Conservation (phyloP, 805 yeast species). For the Blastobotrys peoriensis region DNA sequence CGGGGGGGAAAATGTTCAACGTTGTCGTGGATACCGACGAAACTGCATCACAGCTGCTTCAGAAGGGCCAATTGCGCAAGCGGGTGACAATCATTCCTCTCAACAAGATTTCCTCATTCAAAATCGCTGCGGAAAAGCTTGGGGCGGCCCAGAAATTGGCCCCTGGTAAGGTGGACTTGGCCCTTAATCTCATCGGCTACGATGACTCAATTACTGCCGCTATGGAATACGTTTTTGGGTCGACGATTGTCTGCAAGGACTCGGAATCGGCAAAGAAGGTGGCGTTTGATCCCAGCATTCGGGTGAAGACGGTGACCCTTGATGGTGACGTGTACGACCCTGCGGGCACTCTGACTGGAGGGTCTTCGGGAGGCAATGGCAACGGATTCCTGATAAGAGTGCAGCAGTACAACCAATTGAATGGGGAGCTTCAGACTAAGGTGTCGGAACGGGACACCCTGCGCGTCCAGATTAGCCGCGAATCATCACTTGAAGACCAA, state of each 20-base stretch:
- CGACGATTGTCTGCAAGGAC: conserved; percentile 80
- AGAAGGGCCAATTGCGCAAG: conserved; percentile 67
- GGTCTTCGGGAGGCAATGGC: conserved; percentile 56
- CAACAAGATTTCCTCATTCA: conserved; percentile 68
- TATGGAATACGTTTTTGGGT: conserved; percentile 88
- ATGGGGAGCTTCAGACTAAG: conserved; percentile 35
- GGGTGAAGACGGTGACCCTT: conserved; percentile 77
- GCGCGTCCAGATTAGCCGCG: conserved; percentile 36
- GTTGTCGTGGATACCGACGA: conserved; percentile 85
- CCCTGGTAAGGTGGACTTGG: conserved; percentile 85
- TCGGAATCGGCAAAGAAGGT: conserved; percentile 82
- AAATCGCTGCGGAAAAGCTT: conserved; percentile 47
- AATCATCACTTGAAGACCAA: conserved; percentile 28
- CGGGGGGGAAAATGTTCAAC: conserved; percentile 85
- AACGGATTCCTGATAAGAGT: conserved; percentile 57
- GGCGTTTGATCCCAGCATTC: conserved; percentile 78
- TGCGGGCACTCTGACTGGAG: conserved; percentile 92
- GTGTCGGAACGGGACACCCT: conserved; percentile 40
- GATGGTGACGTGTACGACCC: conserved; percentile 97
- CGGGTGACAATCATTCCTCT: conserved; percentile 90
- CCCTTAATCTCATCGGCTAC: conserved; percentile 71
- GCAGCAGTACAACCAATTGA: conserved; percentile 53
- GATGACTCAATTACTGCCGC: conserved; percentile 68
- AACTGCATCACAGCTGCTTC: conserved; percentile 77
- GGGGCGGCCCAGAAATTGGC: conserved; percentile 67